Base-by-base conservation (phyloP, 306 rosid species). In the Rubus idaeus region DNA sequence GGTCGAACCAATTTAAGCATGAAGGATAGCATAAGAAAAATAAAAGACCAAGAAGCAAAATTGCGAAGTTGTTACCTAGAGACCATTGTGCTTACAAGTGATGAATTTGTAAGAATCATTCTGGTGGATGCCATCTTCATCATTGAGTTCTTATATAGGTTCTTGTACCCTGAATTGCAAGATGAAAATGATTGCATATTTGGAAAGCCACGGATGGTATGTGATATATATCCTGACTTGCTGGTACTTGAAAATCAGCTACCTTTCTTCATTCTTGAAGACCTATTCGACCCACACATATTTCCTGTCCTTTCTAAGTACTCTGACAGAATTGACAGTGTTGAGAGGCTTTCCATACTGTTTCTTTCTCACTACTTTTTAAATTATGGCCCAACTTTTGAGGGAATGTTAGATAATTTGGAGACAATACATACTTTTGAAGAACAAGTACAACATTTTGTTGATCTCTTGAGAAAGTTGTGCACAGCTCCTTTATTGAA, bases 221-320 rank as follows among this genome's bases (percentile, higher is more conserved):
- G 64, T 16, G 81, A 82, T 46, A 44, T 87, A 7, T 26, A n/a
- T 45, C 53, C 55, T 41, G 88, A 87, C 69, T 37, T 82, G 67
- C 35, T 68, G 62, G 17, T 82, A 58, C 84, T 87, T 39, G 88
- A 84, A 57, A 85, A 85, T 81, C 89, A 83, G 57, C 65, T 85
- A 52, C 85, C 91, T 30, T 82, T 82, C 74, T 80, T 80, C 50
- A 81, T 74, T 58, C 71, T 75, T 23, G 61, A 67, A 5, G 74
- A 74, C 60, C 40, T 80, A 4, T 58, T 80, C 1, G 69, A 77
- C 8, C 11, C 6, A 21, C 42, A 50, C 5, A 35, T 26, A 72
- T n/a, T 37, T 30, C 1, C 0, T n/a, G n/a, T 62, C 5, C 68
- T 20, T 23, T n/a, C n/a, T n/a, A n/a, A n/a, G n/a, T n/a, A n/a